Evolutionary conservation across 2,329 filamentous ascomycete species (phyloP), one percentile per base, ranked within the genome.

Genomic region (Sphaerulina vaccinii): DNA sequence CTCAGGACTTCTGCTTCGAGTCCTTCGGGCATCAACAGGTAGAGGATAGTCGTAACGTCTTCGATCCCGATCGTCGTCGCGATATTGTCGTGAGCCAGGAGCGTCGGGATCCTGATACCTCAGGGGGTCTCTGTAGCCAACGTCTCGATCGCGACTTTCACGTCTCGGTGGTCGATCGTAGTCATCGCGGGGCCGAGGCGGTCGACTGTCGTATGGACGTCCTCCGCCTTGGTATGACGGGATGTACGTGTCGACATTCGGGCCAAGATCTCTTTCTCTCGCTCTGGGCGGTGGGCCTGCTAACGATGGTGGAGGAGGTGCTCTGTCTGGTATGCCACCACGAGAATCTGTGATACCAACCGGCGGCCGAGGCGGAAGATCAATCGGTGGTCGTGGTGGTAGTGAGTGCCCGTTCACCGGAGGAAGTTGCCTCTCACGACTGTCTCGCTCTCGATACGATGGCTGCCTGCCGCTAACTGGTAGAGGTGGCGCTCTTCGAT

Each of bases 181-280:
- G 16, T 48, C 42, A 27, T 61, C 60, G 16, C 58, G 45, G 29
- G 54, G 51, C 3, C 27, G 6, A 3, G 59, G 58, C 10, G 47
- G 57, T 21, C 52, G 52, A 13, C 52, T 49, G 6, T 58, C 60
- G 27, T 57, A 51, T 22, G 53, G 49, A 42, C 39, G 56, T 37
- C 27, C 60, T 15, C 59, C 59, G 29, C 56, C 46, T 29, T 60
- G 57, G 51, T 76, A 77, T 39, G 68, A 69, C 1, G 75, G 75
- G 22, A 76, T 73, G 56, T 77, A 77, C 0, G 70, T 74, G 53
- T 77, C 75, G 6, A 63, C 64, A 46, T 65, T 63, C 9, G 57
- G 46, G 42, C 54, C 41, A 16, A 54, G 43, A 16, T 54, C 47
- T 27, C 54, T 49, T 33, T 53, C 45, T 33, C 54, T 49, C 29